A percentile compares a stretch with the other conserved stretches of the same genome.
Conservation (phyloP, 768 basidiomycete species). For the Dacryopinax spathularia region DNA sequence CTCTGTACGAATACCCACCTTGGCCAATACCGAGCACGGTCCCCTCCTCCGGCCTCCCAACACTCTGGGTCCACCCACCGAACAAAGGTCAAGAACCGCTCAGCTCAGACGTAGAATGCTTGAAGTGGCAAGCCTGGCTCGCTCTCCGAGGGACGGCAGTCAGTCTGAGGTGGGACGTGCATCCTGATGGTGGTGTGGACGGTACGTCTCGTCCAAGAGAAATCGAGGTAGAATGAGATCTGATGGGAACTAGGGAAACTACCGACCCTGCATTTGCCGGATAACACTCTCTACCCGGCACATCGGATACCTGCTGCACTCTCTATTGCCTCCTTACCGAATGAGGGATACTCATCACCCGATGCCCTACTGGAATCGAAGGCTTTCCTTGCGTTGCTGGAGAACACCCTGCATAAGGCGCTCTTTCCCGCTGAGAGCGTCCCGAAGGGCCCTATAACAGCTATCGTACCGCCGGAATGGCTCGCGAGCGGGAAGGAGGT, state of each 20-base stretch:
- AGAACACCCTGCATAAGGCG: slow-evolving; percentile 62
- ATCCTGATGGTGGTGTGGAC: slow-evolving; percentile 53
- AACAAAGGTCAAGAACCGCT: slow-evolving; percentile 23
- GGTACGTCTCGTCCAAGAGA: slow-evolving; percentile 14
- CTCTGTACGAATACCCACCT: slow-evolving; percentile 38
- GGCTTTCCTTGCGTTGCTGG: slow-evolving; percentile 70
- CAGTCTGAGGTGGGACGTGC: slow-evolving; percentile 50
- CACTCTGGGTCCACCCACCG: slow-evolving; percentile 10
- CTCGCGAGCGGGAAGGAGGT: not conserved
- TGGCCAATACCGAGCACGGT: slow-evolving; percentile 28
- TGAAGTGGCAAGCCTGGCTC: slow-evolving; percentile 81
- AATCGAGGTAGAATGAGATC: not conserved
- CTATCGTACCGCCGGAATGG: not conserved
- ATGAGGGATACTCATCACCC: not conserved
- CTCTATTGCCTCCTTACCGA: not conserved
- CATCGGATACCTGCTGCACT: not conserved
- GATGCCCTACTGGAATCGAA: slow-evolving; percentile 28
- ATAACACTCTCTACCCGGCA: not conserved
- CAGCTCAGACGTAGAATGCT: slow-evolving; percentile 68
- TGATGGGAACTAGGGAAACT: slow-evolving; percentile 27
- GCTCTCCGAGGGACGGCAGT: slow-evolving; percentile 45
- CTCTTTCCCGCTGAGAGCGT: not conserved
- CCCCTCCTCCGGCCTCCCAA: slow-evolving; percentile 4
- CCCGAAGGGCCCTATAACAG: not conserved
- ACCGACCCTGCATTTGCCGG: slow-evolving; percentile 54